These are phyloP conservation scores for Fragosphaeria purpurea DNA, from an alignment of 2,329 filamentous ascomycete genomes.

Conservation along the genomic window DNA sequence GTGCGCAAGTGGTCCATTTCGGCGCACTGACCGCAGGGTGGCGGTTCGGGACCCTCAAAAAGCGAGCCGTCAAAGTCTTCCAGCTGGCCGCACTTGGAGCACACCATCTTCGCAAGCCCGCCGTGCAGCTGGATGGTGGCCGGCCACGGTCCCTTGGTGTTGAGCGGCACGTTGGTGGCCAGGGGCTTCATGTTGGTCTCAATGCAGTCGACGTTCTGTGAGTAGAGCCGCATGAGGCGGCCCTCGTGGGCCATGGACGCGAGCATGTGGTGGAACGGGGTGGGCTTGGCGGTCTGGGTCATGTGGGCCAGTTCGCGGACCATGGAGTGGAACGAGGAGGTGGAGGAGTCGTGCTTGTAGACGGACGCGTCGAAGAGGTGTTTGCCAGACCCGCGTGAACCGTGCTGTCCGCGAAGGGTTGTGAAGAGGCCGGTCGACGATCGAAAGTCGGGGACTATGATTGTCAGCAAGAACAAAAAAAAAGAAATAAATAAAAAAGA, in stretches of 20 bases:
- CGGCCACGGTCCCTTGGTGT: conserved; percentile 81
- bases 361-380: conserved; percentile 95
- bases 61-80: conserved; percentile 65
- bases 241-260: conserved; percentile 82
- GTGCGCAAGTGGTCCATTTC: conserved; percentile 68
- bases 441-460: conserved; percentile 81
- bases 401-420: conserved; percentile 74
- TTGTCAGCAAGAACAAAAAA: conserved; percentile 6
- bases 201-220: conserved; percentile 93
- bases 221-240: conserved; percentile 81
- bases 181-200: conserved; percentile 77
- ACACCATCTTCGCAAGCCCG: conserved; percentile 91
- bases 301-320: conserved; percentile 77
- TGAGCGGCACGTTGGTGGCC: conserved; percentile 69
- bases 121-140: conserved; percentile 89
- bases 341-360: conserved; percentile 84
- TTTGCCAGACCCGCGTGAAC: conserved; percentile 86
- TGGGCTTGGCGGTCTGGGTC: conserved; percentile 68
- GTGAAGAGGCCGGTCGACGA: conserved; percentile 85
- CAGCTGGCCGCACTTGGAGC: conserved; percentile 78
- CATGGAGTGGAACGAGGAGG: conserved; percentile 91
- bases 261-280: conserved; percentile 85
- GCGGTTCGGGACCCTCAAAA: conserved; percentile 77
- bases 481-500: conserved; percentile 4
- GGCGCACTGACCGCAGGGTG: conserved; percentile 66